Evolutionary conservation across 176 grass and related monocot species (phyloP), one percentile per base, ranked within the genome.

Genomic region (Melocanna baccifera): DNA sequence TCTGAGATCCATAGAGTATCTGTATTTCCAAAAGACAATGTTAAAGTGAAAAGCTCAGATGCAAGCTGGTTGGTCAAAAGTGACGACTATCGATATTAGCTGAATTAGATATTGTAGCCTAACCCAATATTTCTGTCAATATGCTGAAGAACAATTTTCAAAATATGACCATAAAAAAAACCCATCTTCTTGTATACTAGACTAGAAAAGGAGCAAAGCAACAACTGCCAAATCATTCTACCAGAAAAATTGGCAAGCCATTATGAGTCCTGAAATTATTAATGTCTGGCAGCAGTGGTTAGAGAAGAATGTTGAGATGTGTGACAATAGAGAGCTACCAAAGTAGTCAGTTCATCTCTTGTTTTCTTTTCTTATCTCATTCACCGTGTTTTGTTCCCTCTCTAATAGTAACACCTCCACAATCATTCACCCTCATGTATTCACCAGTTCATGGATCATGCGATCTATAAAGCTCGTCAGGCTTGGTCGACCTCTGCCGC

Each of bases 271-370:
- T 41, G 6, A 59, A 22, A 72, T 71, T 46, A 65, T 47, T 48
- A 78, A 78, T 22, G 36, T 15, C 48, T 2, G 0, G 59, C 48
- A 82, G 37, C 3, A 46, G 57, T 77, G 34, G 46, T 78, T 66
- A 72, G 3, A 32, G 39, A 48, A 90, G 46, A 55, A 86, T 8
- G 1, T 77, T 68, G 42, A 65, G 64, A 66, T 67, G 63, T 67
- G 64, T 64, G 66, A 83, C 47, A 83, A 62, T 20, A 71, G 34
- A 77, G 26, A 83, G 58, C 40, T 82, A 59, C 73, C 57, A 61
- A 83, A 62, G 84, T 83, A 74, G n/a, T 51, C 65, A 42, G 51
- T 72, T 67, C 29, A 15, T 90, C 57, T 65, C 7, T 13, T 90
- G 82, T 59, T 86, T 68, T 51, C 18, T 41, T 78, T 66, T 59